A percentile compares a stretch with the other conserved stretches of the same genome.
Conservation (phyloP, 768 basidiomycete species). For the Boletus bicolor region DNA sequence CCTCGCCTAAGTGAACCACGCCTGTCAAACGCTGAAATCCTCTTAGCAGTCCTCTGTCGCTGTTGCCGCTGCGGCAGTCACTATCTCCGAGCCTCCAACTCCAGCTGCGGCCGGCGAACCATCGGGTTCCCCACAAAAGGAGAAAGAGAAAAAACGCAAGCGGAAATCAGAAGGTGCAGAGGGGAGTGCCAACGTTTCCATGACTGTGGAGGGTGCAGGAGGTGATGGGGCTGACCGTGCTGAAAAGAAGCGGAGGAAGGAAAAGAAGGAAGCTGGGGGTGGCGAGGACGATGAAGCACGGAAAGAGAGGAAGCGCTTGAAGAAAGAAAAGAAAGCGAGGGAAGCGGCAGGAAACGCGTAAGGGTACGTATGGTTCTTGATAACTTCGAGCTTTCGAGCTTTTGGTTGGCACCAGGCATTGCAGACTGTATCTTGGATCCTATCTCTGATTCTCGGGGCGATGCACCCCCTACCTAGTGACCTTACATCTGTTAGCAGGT, state of each 20-base stretch:
- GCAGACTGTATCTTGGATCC: slow-evolving; percentile 1
- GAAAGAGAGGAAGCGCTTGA: slow-evolving; percentile 60
- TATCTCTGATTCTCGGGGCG: slow-evolving; percentile 13
- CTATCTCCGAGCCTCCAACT: slow-evolving; percentile 21
- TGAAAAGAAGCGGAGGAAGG: slow-evolving; percentile 61
- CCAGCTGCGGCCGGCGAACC: slow-evolving; percentile 33
- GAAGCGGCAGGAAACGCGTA: slow-evolving; percentile 36
- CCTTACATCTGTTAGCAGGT: not conserved
- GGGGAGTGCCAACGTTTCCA: slow-evolving; percentile 40
- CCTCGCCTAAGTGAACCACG: not conserved
- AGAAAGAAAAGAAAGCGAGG: slow-evolving; percentile 63
- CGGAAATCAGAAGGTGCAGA: slow-evolving; percentile 63
- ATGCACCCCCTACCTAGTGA: slow-evolving; percentile 1
- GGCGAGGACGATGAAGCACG: slow-evolving; percentile 57
- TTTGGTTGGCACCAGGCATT: not conserved
- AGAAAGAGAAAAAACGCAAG: slow-evolving; percentile 85
- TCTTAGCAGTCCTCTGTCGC: slow-evolving; percentile 41
- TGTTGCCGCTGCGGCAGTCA: slow-evolving; percentile 20
- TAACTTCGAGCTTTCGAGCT: not conserved
- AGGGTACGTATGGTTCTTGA: not conserved
- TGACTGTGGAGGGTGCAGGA: slow-evolving; percentile 33
- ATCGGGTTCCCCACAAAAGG: slow-evolving; percentile 38
- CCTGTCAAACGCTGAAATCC: slow-evolving; percentile 4
- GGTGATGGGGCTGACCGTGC: slow-evolving; percentile 48
- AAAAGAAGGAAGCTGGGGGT: slow-evolving; percentile 47